Evolutionary conservation across 1,284 basidiomycete species (phyloP), one percentile per base, ranked within the genome.

Genomic region (Tilletiaria anomala): DNA sequence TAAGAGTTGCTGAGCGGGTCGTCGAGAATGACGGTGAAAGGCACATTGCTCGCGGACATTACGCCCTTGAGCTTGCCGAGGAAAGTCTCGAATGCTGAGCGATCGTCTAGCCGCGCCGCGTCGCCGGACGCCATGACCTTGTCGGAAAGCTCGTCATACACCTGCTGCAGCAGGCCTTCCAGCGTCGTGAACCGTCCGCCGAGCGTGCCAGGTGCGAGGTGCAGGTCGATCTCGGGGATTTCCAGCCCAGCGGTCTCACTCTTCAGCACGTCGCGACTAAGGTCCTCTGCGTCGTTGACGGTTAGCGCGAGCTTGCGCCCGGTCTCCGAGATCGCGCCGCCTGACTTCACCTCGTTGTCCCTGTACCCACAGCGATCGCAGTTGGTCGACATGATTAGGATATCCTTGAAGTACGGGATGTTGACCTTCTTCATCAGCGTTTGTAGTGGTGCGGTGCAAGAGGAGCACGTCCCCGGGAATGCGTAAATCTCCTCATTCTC

Each of bases 361-460:
- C 86, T 76, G 70, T 96, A 97, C 1, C 91, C 91, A 68, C 91
- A 97, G 42, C 72, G 70, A 42, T 86, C 84, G 69, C 93, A 97
- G 65, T 94, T 93, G 19, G 89, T 91, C 19, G 89, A 93, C 91
- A 97, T 97, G 70, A 99, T 89, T 50, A 97, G 73, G 47, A 91
- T 82, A 62, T 99, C 88, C 83, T 97, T 86, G 75, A 99, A 97
- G 70, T 99, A 91, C 0, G 93, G 93, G 53, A 99, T 96, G 59
- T 79, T 80, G 58, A 97, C 82, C 63, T 83, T 86, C 75, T 97
- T 91, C 85, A 97, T 94, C 54, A 79, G 72, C 0, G 91, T 97
- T 61, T 86, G 76, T 17, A 87, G 73, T 6, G 77, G 73, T 48
- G 81, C 80, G 2, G 81, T 80, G 69, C 93, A 99, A 50, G 82